Base-by-base conservation (phyloP, 2,329 filamentous ascomycete genomes). In the Xylaria sp. region DNA sequence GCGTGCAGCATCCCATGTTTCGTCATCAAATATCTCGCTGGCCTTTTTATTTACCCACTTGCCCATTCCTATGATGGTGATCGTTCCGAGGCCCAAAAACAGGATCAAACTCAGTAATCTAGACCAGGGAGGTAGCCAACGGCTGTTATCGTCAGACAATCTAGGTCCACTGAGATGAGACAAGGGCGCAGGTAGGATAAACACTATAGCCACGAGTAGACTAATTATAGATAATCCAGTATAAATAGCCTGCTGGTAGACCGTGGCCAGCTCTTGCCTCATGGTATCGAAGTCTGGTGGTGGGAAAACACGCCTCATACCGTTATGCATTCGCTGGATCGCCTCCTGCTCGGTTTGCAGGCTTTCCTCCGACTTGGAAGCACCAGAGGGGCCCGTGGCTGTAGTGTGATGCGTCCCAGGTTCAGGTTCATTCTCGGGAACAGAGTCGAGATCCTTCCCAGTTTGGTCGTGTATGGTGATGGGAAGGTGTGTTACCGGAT, bases 401-500 rank as follows among this genome's bases (percentile, higher is more conserved):
- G 80, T 81, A 20, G 73, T 71, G 53, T 79, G 77, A n/a, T 78
- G 72, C 1, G 76, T 72, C 1, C 80, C 81, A 20, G 77, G 74
- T 55, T 77, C 75, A 0, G 78, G 68, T 13, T 76, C 69, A 49
- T 81, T 81, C 47, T 79, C 77, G 2, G 78, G 79, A 58, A 61
- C 78, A n/a, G 66, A 77, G 17, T 80, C 74, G 13, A 92, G 80
- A 59, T 90, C 88, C 44, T 87, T 85, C 31, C 85, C 82, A 0
- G 90, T 92, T 72, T 89, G 89, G 74, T 92, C 90, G 73, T 91
- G 88, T 39, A 92, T 90, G 39, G 79, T 81, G 54, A 92, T 84
- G 1, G 90, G 89, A 2, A 92, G 81, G 77, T 92, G 90, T 1
- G 90, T 93, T 44, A 92, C 84, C 0, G 90, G 90, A 73, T 93